Conservation (phyloP, 2,329 filamentous ascomycete genomes). For the Penicillium sp. region DNA sequence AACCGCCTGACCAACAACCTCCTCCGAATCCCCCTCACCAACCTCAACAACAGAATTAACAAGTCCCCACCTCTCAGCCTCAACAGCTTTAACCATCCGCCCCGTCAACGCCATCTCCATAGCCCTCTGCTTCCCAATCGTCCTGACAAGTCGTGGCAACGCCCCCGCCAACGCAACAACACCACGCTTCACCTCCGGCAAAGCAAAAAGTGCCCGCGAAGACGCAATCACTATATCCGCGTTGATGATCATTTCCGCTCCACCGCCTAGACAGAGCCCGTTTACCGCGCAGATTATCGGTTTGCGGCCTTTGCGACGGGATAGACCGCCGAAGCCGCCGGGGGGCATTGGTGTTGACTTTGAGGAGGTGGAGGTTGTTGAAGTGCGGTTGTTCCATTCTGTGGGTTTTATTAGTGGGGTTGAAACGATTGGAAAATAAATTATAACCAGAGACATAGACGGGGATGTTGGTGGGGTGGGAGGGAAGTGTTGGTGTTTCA, state of each 20-base stretch:
- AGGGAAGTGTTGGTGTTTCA: too few species aligned
- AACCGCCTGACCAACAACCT: conserved; percentile 22
- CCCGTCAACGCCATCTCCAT: conserved; percentile 70
- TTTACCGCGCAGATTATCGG: conserved; percentile 73
- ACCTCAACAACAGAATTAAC: conserved; percentile 62
- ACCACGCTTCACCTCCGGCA: conserved; percentile 69
- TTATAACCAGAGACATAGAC: too few species aligned
- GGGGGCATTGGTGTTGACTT: conserved; percentile 26
- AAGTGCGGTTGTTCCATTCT: conserved; percentile 36
- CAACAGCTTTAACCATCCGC: conserved; percentile 54
- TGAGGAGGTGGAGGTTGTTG: conserved; percentile 6
- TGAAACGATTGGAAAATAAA: too few species aligned
- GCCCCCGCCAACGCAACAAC: conserved; percentile 69
- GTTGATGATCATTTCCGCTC: conserved; percentile 72
- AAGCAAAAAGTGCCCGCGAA: conserved; percentile 56
- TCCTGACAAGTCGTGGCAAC: conserved; percentile 62
- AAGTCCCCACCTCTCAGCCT: conserved; percentile 64
- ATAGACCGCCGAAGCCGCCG: conserved; percentile 44
- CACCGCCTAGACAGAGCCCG: conserved; percentile 70
- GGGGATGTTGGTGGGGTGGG: too few species aligned
- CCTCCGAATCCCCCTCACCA: conserved; percentile 13
- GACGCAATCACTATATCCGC: conserved; percentile 65
- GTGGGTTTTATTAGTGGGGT: not conserved
- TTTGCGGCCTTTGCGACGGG: conserved; percentile 53
- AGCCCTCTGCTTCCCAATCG: conserved; percentile 64